phyloP scores from a whole-genome alignment of 2,329 filamentous ascomycete species.

The Cryphonectria naterciae region DNA sequence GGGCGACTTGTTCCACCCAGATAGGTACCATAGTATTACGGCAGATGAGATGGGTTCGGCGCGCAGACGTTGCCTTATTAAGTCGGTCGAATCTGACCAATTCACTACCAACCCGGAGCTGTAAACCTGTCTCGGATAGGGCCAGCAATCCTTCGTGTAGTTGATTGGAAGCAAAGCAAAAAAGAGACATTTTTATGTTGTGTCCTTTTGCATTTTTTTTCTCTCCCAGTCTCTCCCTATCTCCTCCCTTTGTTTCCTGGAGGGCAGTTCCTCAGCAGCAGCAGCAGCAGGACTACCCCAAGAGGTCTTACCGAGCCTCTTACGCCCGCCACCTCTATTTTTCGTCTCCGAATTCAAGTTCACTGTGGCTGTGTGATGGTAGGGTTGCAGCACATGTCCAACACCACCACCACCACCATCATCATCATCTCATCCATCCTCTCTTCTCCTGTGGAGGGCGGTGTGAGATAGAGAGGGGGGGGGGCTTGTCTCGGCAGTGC shows the following conservation, averaged over 20 bases:
- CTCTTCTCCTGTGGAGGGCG: neutral
- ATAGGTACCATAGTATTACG: neutral
- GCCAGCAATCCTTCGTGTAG: constrained; percentile 9
- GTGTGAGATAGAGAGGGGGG: neutral
- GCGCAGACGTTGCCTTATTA: neutral
- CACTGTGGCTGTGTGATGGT: neutral
- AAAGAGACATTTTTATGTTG: neutral
- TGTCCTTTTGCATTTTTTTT: neutral
- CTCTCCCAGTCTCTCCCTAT: neutral
- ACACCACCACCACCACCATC: neutral
- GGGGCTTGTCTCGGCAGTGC: neutral
- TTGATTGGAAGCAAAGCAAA: neutral
- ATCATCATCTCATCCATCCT: neutral
- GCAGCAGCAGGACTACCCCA: neutral
- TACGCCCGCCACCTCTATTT: neutral
- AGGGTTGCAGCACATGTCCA: neutral
- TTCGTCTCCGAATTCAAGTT: neutral
- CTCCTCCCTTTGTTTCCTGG: neutral
- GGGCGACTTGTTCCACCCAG: neutral
- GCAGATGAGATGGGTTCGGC: constrained; percentile 1
- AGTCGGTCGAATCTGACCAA: constrained; percentile 2
- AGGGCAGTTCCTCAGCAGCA: neutral
- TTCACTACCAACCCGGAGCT: constrained; percentile 5
- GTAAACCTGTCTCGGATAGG: constrained; percentile 5
- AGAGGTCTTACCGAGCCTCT: neutral